Evolutionary conservation across 345 rosid species (phyloP).

Genomic region (Sisymbrium irio): DNA sequence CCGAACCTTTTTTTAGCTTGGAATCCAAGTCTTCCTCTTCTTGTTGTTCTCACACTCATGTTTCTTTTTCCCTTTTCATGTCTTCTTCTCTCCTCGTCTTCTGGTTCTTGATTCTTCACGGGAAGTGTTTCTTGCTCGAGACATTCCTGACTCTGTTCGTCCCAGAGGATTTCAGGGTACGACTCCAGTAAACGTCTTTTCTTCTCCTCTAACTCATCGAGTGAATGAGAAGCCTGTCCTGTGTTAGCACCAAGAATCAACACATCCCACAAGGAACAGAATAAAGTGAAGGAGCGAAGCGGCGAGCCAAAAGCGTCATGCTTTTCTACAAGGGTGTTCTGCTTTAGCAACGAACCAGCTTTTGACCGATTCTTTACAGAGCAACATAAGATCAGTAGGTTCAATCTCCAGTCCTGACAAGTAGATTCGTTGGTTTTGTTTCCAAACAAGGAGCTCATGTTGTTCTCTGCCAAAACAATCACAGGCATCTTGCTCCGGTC

Average conservation of each 20-base stretch:
- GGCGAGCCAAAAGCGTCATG: constrained; percentile 33
- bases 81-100: background rate
- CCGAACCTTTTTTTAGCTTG: constrained; percentile 15
- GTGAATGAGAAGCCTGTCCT: constrained; percentile 19
- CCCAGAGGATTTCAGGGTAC: constrained; percentile 4
- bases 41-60: background rate
- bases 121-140: constrained; percentile 1
- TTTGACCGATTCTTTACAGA: constrained; percentile 53
- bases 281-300: constrained; percentile 35
- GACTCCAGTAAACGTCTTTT: background rate
- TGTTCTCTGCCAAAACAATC: constrained; percentile 62
- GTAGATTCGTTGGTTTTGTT: constrained; percentile 31
- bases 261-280: constrained; percentile 47
- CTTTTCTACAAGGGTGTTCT: constrained; percentile 32
- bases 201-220: constrained; percentile 19
- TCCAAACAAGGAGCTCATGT: constrained; percentile 29
- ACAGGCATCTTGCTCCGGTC: constrained; percentile 46
- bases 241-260: constrained; percentile 43
- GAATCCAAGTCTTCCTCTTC: constrained; percentile 27
- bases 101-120: background rate
- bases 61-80: background rate
- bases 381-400: constrained; percentile 56
- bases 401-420: constrained; percentile 56
- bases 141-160: constrained; percentile 15
- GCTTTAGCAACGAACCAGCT: constrained; percentile 33